A percentile compares a stretch with the other conserved stretches of the same genome.
Conservation (phyloP, 2,329 filamentous ascomycete genomes). For the Eurotiales sp. region DNA sequence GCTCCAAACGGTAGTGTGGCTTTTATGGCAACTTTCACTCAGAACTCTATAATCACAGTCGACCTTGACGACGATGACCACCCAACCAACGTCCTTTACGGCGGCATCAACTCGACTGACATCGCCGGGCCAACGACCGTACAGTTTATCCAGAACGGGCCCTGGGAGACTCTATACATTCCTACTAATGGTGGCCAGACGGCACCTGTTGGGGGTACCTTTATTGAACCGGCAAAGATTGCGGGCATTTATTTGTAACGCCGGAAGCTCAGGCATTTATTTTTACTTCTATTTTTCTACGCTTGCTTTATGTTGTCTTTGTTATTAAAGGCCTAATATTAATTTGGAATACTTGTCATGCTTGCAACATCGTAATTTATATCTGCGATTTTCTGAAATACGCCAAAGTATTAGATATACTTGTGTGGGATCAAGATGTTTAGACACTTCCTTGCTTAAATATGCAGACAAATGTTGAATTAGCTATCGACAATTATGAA, state of each 20-base stretch:
- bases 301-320: neutral
- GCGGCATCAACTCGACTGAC: conserved; percentile 12
- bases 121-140: conserved; percentile 18
- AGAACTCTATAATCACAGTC: conserved; percentile 16
- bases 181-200: conserved; percentile 16
- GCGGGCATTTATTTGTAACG: conserved; percentile 2
- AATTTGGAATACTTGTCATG: too few relatives aligned
- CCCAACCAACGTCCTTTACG: conserved; percentile 4
- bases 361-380: too few relatives aligned
- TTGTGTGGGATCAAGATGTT: too few relatives aligned
- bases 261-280: neutral
- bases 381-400: too few relatives aligned
- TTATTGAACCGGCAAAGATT: conserved; percentile 14
- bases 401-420: too few relatives aligned
- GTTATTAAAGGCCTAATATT: too few relatives aligned
- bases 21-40: conserved; percentile 17
- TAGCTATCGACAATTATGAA: too few relatives aligned
- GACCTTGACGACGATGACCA: conserved; percentile 12
- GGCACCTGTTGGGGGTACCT: conserved; percentile 15
- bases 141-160: conserved; percentile 16
- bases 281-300: neutral
- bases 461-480: too few relatives aligned
- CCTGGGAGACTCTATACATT: conserved; percentile 15
- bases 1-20: conserved; percentile 14
- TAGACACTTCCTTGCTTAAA: too few relatives aligned